Conservation (phyloP, 2,329 filamentous ascomycete genomes). For the Fonsecaea nubica region DNA sequence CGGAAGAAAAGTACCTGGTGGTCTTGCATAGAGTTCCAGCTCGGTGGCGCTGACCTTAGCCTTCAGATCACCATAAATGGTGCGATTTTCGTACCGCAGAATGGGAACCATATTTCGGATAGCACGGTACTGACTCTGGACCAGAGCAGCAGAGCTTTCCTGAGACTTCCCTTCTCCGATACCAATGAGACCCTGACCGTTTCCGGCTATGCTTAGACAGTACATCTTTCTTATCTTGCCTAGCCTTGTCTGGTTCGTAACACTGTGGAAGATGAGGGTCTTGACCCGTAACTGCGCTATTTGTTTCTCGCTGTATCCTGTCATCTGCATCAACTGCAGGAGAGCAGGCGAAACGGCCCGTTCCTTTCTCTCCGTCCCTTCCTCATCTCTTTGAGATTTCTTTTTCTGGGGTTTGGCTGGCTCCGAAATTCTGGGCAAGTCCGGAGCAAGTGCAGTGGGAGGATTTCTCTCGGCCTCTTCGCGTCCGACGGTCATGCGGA, state of each 20-base stretch:
- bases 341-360: slow-evolving; percentile 43
- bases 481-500: slow-evolving; percentile 59
- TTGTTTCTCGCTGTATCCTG: slow-evolving; percentile 59
- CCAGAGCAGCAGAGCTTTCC: slow-evolving; percentile 69
- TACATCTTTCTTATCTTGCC: slow-evolving; percentile 86
- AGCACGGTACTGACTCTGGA: slow-evolving; percentile 79
- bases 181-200: slow-evolving; percentile 82
- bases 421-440: slow-evolving; percentile 56
- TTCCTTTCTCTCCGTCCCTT: slow-evolving; percentile 23
- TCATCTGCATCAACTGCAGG: slow-evolving; percentile 62
- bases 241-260: slow-evolving; percentile 93
- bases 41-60: slow-evolving; percentile 88
- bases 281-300: slow-evolving; percentile 68
- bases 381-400: slow-evolving; percentile 42
- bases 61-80: slow-evolving; percentile 83
- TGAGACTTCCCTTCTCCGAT: slow-evolving; percentile 89
- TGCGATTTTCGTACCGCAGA: slow-evolving; percentile 86
- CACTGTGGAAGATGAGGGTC: slow-evolving; percentile 73
- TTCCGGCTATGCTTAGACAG: slow-evolving; percentile 81
- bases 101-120: slow-evolving; percentile 95
- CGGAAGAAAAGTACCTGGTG: slow-evolving; percentile 72
- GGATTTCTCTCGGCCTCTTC: slow-evolving; percentile 58
- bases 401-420: slow-evolving; percentile 40
- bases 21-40: slow-evolving; percentile 79
- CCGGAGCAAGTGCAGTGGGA: slow-evolving; percentile 58